Evolutionary conservation across 371 early-diverging fungal genomes (phyloP).

Genomic region (Globomyces sp.): DNA sequence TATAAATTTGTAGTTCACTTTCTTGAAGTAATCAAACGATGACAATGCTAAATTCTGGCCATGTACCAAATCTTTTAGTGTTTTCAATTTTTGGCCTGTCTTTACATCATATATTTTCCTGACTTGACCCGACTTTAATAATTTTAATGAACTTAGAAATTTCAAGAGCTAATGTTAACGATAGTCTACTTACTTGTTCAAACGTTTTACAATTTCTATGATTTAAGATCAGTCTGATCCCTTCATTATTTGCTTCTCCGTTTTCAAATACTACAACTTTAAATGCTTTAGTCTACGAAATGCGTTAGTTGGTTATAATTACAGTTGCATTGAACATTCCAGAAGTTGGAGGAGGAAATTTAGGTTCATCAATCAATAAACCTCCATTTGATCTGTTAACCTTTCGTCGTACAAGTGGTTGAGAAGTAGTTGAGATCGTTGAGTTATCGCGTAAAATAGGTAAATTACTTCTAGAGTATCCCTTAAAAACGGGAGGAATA

Average conservation of each 20-base stretch:
- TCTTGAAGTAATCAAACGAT: conserved; percentile 29
- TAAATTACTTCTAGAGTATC: background rate
- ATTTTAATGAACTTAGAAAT: conserved; percentile 31
- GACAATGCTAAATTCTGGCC: conserved; percentile 40
- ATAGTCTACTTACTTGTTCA: conserved; percentile 35
- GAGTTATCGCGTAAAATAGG: background rate
- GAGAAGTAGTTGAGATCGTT: background rate
- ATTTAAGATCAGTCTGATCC: conserved; percentile 38
- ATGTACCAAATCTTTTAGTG: conserved; percentile 33
- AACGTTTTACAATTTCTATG: conserved; percentile 46
- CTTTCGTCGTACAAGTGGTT: background rate
- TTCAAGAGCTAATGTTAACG: conserved; percentile 14
- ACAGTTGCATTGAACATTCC: conserved; percentile 4
- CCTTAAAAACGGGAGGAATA: conserved; percentile 11
- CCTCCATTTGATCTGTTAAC: conserved; percentile 23
- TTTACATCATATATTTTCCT: conserved; percentile 46
- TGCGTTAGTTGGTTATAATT: background rate
- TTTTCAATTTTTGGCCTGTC: conserved; percentile 32
- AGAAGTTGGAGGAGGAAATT: background rate
- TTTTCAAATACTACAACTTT: conserved; percentile 41
- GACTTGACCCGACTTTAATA: conserved; percentile 30
- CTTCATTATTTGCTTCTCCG: conserved; percentile 34
- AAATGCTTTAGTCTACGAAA: conserved; percentile 46
- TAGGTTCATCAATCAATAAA: conserved; percentile 14
- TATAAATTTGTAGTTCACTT: conserved; percentile 27